phyloP scores from a whole-genome alignment of 2,329 filamentous ascomycete species.

The Aspergillus udagawae region DNA sequence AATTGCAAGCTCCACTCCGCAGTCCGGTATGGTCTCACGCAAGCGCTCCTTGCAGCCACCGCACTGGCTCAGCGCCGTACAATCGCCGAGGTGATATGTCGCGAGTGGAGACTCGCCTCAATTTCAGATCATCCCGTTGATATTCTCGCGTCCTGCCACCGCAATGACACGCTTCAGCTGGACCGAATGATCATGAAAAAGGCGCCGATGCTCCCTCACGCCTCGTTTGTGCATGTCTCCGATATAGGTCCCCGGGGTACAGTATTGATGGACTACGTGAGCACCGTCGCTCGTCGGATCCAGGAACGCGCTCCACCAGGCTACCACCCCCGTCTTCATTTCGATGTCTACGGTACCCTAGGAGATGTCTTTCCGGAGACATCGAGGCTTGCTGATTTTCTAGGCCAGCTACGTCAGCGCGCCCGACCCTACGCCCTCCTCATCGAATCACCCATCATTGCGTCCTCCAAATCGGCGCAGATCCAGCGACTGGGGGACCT shows the following conservation, averaged over 20 bases:
- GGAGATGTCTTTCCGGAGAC: conserved; percentile 10
- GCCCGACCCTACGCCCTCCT: conserved; percentile 14
- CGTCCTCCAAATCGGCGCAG: conserved; percentile 11
- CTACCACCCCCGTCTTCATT: conserved; percentile 14
- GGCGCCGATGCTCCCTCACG: conserved; percentile 13
- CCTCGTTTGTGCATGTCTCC: conserved; percentile 14
- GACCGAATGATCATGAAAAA: conserved; percentile 19
- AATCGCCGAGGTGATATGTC: conserved; percentile 12
- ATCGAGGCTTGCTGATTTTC: conserved; percentile 5
- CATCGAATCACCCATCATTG: too few species aligned
- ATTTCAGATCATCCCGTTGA: conserved; percentile 7
- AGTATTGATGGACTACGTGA: conserved; percentile 9
- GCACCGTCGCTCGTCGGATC: conserved; percentile 9
- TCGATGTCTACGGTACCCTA: conserved; percentile 14
- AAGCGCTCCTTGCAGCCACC: conserved; percentile 14
- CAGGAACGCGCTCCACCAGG: conserved; percentile 5
- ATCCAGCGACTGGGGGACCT: too few species aligned
- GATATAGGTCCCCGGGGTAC: conserved; percentile 11
- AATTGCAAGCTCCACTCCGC: conserved; percentile 11
- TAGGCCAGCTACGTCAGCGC: conserved; percentile 1
- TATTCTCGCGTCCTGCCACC: conserved; percentile 17
- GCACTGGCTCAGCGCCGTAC: conserved; percentile 9
- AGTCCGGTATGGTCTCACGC: conserved; percentile 13
- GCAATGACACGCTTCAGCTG: conserved; percentile 14
- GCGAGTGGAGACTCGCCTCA: conserved; percentile 9